Evolutionary conservation across 202 grass and related monocot genomes (phyloP).

Genomic region (Cymbopogon flexuosus): DNA sequence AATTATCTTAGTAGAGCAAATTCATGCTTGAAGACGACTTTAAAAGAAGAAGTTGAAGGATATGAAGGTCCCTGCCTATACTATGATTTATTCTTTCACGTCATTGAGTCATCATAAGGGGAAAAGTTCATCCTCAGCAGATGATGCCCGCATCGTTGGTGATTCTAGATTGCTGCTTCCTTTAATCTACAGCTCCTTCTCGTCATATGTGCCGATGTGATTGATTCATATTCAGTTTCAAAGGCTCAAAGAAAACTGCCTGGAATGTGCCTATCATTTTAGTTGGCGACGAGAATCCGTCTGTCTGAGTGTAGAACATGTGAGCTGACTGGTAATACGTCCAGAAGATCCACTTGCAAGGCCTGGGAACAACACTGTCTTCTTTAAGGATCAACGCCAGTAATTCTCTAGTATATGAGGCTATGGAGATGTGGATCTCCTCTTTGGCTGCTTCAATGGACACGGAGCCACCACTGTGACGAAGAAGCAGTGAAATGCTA

Average conservation of each 20-base stretch:
- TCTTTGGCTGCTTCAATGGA: slow-evolving; percentile 38
- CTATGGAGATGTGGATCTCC: slow-evolving; percentile 20
- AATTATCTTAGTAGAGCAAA: too few relatives aligned
- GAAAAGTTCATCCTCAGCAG: too few relatives aligned
- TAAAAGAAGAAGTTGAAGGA: too few relatives aligned
- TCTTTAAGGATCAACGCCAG: slow-evolving; percentile 46
- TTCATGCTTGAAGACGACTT: too few relatives aligned
- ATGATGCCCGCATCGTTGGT: too few relatives aligned
- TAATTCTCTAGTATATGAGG: slow-evolving; percentile 30
- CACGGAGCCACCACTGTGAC: slow-evolving; percentile 30
- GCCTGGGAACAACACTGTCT: slow-evolving; percentile 42
- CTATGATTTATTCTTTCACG: too few relatives aligned
- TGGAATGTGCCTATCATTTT: slow-evolving; percentile 59
- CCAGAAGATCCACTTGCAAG: slow-evolving; percentile 80
- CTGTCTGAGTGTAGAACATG: slow-evolving; percentile 65
- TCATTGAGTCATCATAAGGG: too few relatives aligned
- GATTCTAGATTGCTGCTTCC: too few relatives aligned
- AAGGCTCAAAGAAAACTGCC: slow-evolving; percentile 55
- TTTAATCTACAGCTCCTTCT: too few relatives aligned
- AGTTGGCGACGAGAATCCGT: slow-evolving; percentile 64
- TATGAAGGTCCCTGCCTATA: too few relatives aligned
- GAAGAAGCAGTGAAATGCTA: slow-evolving; percentile 35
- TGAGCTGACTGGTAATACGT: slow-evolving; percentile 61
- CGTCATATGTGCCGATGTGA: too few relatives aligned
- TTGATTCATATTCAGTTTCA: slow-evolving; percentile 6